Base-by-base conservation (phyloP, 306 rosid species). In the Lathyrus oleraceus region DNA sequence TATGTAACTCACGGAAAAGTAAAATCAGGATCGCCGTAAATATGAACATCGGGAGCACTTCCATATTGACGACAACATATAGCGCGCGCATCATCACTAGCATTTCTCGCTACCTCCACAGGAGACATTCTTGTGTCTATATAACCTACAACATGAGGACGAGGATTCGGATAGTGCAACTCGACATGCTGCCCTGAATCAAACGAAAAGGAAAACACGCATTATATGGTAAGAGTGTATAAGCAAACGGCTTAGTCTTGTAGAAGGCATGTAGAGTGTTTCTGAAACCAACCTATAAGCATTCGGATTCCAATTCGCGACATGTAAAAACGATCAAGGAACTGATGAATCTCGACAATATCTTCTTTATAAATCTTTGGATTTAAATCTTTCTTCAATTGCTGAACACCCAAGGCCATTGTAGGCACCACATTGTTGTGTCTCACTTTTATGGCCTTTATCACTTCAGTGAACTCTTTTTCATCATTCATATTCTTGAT, bases 331-430 rank as follows among this genome's bases (percentile, higher is more conserved):
- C 97, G 96, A 66, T 94, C 99, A 57, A 94, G 83, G 78, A 94
- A 94, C 61, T 89, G 92, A 60, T 94, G 92, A 79, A 94, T 94
- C 81, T 87, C 99, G 32, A 71, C 85, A 38, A 82, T 88, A 83
- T 86, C 97, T 73, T 81, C 77, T 10, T 81, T 67, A 20, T 69
- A 78, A 23, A 85, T 81, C 70, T 70, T 88, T n/a, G 84, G 84
- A 78, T 68, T 68, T 52, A 88, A 51, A 23, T 74, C 79, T 67
- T 91, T 94, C 90, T 94, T 94, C 87, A 94, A 83, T 76, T 88
- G 99, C 63, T 91, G 95, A 83, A 94, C 95, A 58, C 99, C 99
- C 65, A 94, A 61, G 66, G 99, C 99, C 99, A 94, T 94, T 81
- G 78, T 88, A 9, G 92, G 99, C 28, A 94, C 99, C 78, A 94